phyloP scores from a whole-genome alignment of 768 basidiomycete species.

The Boletus patriciae region DNA sequence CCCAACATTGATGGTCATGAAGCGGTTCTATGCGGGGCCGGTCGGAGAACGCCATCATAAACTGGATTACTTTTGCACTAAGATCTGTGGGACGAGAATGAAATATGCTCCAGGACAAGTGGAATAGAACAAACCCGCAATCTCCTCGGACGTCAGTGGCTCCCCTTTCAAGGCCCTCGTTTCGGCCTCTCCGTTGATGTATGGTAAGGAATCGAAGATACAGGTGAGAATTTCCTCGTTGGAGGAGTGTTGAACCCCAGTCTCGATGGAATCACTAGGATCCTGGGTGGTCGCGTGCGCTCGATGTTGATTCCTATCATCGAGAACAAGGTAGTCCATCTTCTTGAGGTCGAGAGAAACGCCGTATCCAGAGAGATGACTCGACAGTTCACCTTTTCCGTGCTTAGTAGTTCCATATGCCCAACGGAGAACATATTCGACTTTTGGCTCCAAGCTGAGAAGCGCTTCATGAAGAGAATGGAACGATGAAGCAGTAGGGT shows the following conservation, averaged over 20 bases:
- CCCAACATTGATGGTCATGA: constrained; percentile 21
- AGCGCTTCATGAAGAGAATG: constrained; percentile 68
- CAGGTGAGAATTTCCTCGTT: constrained; percentile 27
- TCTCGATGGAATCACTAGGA: background rate
- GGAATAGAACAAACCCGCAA: constrained; percentile 43
- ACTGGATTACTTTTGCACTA: constrained; percentile 71
- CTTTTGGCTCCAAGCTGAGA: constrained; percentile 44
- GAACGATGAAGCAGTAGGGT: constrained; percentile 65
- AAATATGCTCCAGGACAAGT: background rate
- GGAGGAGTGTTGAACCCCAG: constrained; percentile 9
- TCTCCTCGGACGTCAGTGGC: constrained; percentile 53
- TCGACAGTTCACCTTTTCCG: constrained; percentile 34
- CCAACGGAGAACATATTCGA: constrained; percentile 74
- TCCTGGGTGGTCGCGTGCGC: background rate
- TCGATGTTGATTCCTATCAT: constrained; percentile 60
- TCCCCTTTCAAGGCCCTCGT: constrained; percentile 40
- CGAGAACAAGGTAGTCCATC: constrained; percentile 92
- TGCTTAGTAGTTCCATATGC: constrained; percentile 34
- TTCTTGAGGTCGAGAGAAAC: constrained; percentile 93
- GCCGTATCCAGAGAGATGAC: constrained; percentile 82
- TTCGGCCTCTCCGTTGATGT: constrained; percentile 30
- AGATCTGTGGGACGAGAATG: constrained; percentile 43
- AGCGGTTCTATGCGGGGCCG: constrained; percentile 43
- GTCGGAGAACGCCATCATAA: constrained; percentile 61
- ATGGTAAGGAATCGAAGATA: constrained; percentile 33